Evolutionary conservation across 2,329 filamentous ascomycete species (phyloP).

Genomic region (Grosmannia clavigera): DNA sequence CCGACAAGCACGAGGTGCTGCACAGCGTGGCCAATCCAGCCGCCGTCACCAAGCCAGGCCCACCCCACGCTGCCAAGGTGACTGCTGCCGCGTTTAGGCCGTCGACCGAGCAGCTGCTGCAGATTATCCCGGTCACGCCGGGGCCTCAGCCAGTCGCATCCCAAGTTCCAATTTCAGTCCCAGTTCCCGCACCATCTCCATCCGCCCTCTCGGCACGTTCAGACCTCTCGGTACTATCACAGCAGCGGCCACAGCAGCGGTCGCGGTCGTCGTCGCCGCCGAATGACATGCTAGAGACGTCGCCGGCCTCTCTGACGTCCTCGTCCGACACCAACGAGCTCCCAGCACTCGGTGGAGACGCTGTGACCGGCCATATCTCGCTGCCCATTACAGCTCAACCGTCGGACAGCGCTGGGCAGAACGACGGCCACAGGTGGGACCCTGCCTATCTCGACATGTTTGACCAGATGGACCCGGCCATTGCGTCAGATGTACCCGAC

Average conservation of each 20-base stretch:
- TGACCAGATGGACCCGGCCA: constrained; percentile 2
- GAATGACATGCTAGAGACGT: background rate
- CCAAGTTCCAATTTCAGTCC: background rate
- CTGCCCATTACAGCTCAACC: background rate
- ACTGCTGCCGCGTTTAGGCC: background rate
- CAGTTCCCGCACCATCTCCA: background rate
- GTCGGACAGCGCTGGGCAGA: background rate
- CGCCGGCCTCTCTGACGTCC: background rate
- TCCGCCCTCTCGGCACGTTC: background rate
- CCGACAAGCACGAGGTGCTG: constrained; percentile 32
- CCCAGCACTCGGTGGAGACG: too few relatives aligned
- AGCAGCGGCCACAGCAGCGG: background rate
- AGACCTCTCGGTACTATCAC: background rate
- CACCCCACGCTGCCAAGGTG: background rate
- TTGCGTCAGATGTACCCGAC: background rate
- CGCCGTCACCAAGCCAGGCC: background rate
- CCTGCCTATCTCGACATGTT: constrained; percentile 3
- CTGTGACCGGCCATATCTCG: too few relatives aligned
- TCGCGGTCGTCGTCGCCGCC: background rate
- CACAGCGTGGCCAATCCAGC: background rate
- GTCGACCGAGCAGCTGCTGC: background rate
- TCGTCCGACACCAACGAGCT: background rate
- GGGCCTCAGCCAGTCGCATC: background rate
- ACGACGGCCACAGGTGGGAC: background rate
- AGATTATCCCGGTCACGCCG: background rate